Evolutionary conservation across 345 rosid genomes (phyloP), one percentile per base, ranked within the genome.

Genomic region (Populus ilicifolia): DNA sequence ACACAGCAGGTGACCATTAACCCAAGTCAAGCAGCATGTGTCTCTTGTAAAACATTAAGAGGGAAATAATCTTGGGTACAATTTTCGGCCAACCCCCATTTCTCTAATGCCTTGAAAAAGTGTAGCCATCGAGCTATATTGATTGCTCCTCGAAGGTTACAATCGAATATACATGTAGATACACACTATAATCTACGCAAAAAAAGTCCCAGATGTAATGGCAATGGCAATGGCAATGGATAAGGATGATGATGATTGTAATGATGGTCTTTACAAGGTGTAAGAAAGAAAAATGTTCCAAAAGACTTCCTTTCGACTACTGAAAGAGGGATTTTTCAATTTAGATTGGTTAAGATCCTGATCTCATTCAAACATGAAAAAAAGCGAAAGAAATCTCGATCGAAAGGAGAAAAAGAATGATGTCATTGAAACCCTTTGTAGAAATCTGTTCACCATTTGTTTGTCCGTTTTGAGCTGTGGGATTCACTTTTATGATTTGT

Each of bases 311-410:
- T 54, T 30, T 50, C 59, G 27, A 61, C 74, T 67, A 35, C 71
- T 68, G 72, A 62, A 76, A 8, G 1, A 23, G 65, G 27, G 50
- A 43, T 75, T 76, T 65, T 78, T 43, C 46, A 77, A 81, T 88
- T 86, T 69, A 83, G 81, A 83, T 89, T 81, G 33, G 89, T 85
- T 87, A 85, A 82, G 87, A 87, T 86, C 80, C 88, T 81, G 79
- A 82, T 72, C 38, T 16, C 72, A 76, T 73, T 78, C 72, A 74
- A 65, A 75, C 63, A 23, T 8, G 69, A 48, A 72, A 72, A 72
- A 71, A 77, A 68, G 69, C 17, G 68, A 39, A 65, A 18, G 54
- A 71, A 83, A 63, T 76, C 81, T 75, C n/a, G 71, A 62, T 50
- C 52, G 74, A 79, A 48, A 33, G 36, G 5, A 33, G 5, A 74